Base-by-base conservation (phyloP, 1,284 basidiomycete species). In the Puccinia novopanici region DNA sequence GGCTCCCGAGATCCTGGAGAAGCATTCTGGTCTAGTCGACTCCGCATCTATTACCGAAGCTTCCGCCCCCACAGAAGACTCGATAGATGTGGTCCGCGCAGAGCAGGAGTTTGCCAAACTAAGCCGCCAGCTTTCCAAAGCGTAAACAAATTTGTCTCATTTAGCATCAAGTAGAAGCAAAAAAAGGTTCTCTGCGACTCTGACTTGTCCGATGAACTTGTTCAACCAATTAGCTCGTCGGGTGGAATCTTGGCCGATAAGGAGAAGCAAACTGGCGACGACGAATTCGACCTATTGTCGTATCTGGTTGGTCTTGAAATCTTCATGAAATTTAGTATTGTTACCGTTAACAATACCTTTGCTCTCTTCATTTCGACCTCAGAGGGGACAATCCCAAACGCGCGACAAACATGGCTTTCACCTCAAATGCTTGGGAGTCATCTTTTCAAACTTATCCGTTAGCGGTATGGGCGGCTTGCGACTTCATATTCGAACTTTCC, bases 401-500 rank as follows among this genome's bases (percentile, higher is more conserved):
- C 68, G 78, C 10, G 70, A 74, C 45, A 27, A 70, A 12, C 71
- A 73, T 54, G 78, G 78, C 2, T 80, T 80, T 55, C 24, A 24
- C 42, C 71, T 54, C 76, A 70, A 67, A 24, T 65, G 78, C 40
- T 75, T 85, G 52, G 92, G 92, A 52, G 92, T 93, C 42, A 89
- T 90, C 34, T 94, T 92, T 91, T 89, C 92, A 74, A 88, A 91
- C 82, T 86, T 93, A 0, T 88, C 91, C 80, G 93, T 94, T 67
- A 87, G 91, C 24, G 92, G 91, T 40, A 85, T 88, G 0, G 92
- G 92, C 37, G 91, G 91, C 59, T 86, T 87, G 83, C 86, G 84
- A 77, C 82, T 84, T 85, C 24, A 71, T 73, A 78, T 81, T 63
- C 55, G 67, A 22, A 84, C 84, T 40, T 88, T 88, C 82, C 85